Base-by-base conservation (phyloP, 345 rosid species). In the Bruguiera sexangula region DNA sequence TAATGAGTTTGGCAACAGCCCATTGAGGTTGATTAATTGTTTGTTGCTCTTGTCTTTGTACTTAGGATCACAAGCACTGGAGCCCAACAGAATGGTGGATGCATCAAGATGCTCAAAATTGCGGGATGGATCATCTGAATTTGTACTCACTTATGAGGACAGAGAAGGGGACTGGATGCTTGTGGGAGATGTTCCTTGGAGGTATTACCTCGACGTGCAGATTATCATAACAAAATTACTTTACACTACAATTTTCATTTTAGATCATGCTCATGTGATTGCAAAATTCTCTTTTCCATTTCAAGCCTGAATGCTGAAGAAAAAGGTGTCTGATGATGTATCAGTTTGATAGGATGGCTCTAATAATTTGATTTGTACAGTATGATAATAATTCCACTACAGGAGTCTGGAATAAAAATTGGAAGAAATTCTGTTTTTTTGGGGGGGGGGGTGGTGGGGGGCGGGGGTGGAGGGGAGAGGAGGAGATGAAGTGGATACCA, bases 81-180 rank as follows among this genome's bases (percentile, higher is more conserved):
- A 81, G 56, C 81, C 52, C 75, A 69, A 74, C 19, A 67, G 2
- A 53, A 72, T 36, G 46, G 32, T 53, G 22, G 79, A 74, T 61
- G 69, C 72, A 72, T 57, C 81, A 73, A 77, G 79, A 70, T 63
- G 76, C 18, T 79, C 80, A 32, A 81, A 80, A 67, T 82, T 89
- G 78, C 85, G 84, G 71, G 89, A 87, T 77, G 93, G 89, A 34
- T 89, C 90, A 67, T 88, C 88, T 43, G 92, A 87, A 56, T 91
- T 88, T 79, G 90, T 87, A 71, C 84, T 91, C 53, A 87, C 96
- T 24, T 94, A 88, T 22, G 90, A 94, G 81, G 98, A 94, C 75
- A 94, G 82, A 77, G 98, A 94, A 1, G 98, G 97, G 60, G 98
- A 94, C 78, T 91, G 97, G 97, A 91, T 94, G 97, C 98, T 94